Evolutionary conservation across 768 basidiomycete species (phyloP).

Genomic region (Lentinula lateritia): DNA sequence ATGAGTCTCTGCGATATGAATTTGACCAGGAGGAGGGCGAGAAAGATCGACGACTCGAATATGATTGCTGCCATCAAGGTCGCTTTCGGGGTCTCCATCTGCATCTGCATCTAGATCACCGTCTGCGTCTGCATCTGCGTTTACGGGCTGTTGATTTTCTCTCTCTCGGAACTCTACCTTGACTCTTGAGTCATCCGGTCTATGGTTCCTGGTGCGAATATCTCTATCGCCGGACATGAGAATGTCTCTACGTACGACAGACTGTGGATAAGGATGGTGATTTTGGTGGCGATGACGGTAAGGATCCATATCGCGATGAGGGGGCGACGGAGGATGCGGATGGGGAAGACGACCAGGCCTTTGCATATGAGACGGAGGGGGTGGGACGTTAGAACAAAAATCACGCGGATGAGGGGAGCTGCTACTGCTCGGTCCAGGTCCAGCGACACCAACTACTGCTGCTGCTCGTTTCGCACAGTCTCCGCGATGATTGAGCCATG

Average conservation of each 20-base stretch:
- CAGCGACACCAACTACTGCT: not conserved
- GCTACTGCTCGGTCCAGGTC: not conserved
- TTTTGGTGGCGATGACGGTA: not conserved
- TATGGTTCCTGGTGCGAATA: not conserved
- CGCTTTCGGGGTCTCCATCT: not conserved
- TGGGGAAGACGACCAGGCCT: not conserved
- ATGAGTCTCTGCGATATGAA: not conserved
- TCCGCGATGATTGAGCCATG: constrained; percentile 60
- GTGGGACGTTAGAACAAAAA: constrained; percentile 3
- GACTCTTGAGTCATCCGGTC: not conserved
- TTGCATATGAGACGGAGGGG: not conserved
- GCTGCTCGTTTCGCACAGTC: constrained; percentile 38
- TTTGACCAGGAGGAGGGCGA: not conserved
- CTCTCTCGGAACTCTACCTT: not conserved
- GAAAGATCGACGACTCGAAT: not conserved
- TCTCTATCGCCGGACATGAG: not conserved
- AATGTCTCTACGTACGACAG: not conserved
- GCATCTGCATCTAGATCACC: not conserved
- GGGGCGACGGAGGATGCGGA: not conserved
- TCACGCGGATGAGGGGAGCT: constrained; percentile 7
- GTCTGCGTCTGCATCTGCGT: not conserved
- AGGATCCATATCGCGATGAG: not conserved
- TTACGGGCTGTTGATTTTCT: not conserved
- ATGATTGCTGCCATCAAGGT: not conserved
- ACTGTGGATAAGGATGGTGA: not conserved